Conservation (phyloP, 768 basidiomycete genomes). For the Nidularia pulvinata region DNA sequence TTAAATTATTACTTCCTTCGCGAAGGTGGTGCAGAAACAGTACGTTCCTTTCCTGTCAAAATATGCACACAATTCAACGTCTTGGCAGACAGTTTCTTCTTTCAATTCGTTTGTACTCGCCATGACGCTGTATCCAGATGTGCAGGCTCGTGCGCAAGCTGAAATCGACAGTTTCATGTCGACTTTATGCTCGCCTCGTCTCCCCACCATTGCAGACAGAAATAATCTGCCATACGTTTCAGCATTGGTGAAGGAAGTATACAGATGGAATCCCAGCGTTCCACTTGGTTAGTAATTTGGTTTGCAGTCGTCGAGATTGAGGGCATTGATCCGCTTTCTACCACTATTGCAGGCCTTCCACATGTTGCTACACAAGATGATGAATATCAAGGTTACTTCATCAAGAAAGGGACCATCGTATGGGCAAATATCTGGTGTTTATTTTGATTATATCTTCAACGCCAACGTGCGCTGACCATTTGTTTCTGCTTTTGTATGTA, state of each 20-base stretch:
- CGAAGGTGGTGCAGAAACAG: not conserved
- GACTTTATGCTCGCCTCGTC: not conserved
- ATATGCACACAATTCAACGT: not conserved
- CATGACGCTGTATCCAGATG: conserved; percentile 14
- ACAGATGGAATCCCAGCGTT: not conserved
- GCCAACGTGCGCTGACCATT: not conserved
- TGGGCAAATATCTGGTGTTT: conserved; percentile 16
- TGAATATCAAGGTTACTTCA: conserved; percentile 30
- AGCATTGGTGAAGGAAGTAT: not conserved
- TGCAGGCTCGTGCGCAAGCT: not conserved
- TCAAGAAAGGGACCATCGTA: conserved; percentile 27
- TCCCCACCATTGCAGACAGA: not conserved
- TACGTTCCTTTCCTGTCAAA: not conserved
- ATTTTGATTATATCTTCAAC: not conserved
- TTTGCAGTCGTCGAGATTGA: not conserved
- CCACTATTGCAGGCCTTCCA: conserved; percentile 6
- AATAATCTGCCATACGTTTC: not conserved
- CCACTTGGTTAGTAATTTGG: conserved; percentile 1
- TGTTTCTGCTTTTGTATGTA: not conserved
- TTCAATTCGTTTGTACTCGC: conserved; percentile 32
- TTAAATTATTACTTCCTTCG: not conserved
- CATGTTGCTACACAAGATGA: conserved; percentile 19
- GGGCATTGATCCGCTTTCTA: not conserved
- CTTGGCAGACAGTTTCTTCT: conserved; percentile 21
- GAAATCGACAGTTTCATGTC: not conserved